Evolutionary conservation across 495 filamentous ascomycete genomes (phyloP).

Genomic region (Aspergillus sparsus): DNA sequence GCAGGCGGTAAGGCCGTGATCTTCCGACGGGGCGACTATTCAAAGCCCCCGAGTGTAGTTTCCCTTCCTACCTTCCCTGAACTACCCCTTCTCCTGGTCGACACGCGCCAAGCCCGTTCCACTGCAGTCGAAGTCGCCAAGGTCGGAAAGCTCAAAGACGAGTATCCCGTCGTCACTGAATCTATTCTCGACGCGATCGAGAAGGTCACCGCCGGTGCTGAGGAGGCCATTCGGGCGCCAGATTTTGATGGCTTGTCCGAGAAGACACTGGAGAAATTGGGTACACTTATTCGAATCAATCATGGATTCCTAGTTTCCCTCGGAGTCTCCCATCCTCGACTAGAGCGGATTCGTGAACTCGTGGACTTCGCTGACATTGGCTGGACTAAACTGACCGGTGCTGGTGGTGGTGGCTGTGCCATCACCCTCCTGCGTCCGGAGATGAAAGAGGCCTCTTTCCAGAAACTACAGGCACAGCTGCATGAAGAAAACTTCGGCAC

Average conservation of each 20-base stretch:
- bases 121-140: constrained; percentile 84
- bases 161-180: constrained; percentile 71
- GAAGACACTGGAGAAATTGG: constrained; percentile 65
- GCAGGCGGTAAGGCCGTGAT: constrained; percentile 90
- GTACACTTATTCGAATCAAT: constrained; percentile 87
- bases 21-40: constrained; percentile 79
- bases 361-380: constrained; percentile 88
- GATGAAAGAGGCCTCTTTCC: constrained; percentile 49
- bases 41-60: constrained; percentile 72
- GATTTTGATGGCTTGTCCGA: constrained; percentile 61
- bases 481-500: constrained; percentile 74
- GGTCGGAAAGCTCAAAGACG: constrained; percentile 68
- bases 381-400: constrained; percentile 96
- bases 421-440: constrained; percentile 83
- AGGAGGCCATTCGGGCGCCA: constrained; percentile 64
- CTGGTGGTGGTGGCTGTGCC: constrained; percentile 91
- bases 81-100: constrained; percentile 83
- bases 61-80: constrained; percentile 83
- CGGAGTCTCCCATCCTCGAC: constrained; percentile 88
- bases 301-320: constrained; percentile 86
- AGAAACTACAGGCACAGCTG: constrained; percentile 65
- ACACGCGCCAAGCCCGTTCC: constrained; percentile 80
- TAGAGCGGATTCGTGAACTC: constrained; percentile 89
- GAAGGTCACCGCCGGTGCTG: constrained; percentile 72
- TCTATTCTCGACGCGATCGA: constrained; percentile 82